These are phyloP conservation scores for Proliferodiscus dingleyae DNA, from an alignment of 2,329 filamentous ascomycete species.

Conservation along the genomic window DNA sequence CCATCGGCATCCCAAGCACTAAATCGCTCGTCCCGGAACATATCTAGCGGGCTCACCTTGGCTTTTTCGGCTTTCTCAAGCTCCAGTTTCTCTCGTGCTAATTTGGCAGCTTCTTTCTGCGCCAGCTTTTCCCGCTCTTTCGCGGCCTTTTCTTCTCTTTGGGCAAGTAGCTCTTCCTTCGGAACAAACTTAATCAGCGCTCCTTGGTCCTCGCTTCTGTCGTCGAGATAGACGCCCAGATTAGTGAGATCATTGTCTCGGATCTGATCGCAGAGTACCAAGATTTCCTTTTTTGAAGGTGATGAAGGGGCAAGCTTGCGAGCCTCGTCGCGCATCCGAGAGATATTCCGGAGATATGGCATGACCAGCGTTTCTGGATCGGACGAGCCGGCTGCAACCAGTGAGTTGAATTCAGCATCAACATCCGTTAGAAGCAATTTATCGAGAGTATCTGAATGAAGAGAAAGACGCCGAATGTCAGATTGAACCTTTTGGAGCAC, in stretches of 20 bases:
- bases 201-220: conserved; percentile 60
- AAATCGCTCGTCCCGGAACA: conserved; percentile 60
- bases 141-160: conserved; percentile 54
- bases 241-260: conserved; percentile 78
- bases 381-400: conserved; percentile 41
- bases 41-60: conserved; percentile 47
- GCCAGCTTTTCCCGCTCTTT: conserved; percentile 57
- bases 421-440: conserved; percentile 41
- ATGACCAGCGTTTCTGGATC: conserved; percentile 50
- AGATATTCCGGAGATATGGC: conserved; percentile 51
- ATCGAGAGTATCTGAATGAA: conserved; percentile 43
- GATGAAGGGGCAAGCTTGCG: conserved; percentile 47
- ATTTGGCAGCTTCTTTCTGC: conserved; percentile 49
- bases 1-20: conserved; percentile 80
- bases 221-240: conserved; percentile 82
- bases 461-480: conserved; percentile 43
- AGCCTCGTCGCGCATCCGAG: conserved; percentile 57
- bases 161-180: conserved; percentile 51
- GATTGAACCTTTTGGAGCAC: conserved; percentile 42
- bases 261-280: conserved; percentile 72
- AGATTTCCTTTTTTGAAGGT: conserved; percentile 63
- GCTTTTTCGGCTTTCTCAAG: conserved; percentile 53
- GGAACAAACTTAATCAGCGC: conserved; percentile 69
- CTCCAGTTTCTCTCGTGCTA: conserved; percentile 45
- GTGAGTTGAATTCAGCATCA: conserved; percentile 41